These are phyloP conservation scores for Nissolia schottii DNA, from an alignment of 306 rosid genomes.

Conservation along the genomic window DNA sequence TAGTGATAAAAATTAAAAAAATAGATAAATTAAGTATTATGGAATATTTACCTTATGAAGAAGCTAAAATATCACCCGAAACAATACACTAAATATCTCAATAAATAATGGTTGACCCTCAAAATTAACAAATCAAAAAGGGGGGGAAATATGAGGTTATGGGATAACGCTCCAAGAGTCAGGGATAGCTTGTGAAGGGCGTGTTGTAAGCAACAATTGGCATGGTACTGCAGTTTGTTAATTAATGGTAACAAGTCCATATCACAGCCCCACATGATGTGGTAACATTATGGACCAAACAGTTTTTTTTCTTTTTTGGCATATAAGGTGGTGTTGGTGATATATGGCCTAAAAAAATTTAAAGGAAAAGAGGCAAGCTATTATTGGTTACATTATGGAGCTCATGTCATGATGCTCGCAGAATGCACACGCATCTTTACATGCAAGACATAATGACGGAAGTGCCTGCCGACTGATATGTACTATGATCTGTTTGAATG, in stretches of 20 bases:
- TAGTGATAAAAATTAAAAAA: too few relatives aligned
- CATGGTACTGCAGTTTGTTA: not conserved
- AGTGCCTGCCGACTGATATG: not conserved
- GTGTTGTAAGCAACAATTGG: not conserved
- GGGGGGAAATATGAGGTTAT: not conserved
- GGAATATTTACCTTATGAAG: too few relatives aligned
- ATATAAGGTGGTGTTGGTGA: not conserved
- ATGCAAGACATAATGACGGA: not conserved
- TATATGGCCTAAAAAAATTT: too few relatives aligned
- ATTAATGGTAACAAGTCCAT: not conserved
- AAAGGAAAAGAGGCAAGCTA: not conserved
- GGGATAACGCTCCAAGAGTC: not conserved
- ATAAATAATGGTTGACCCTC: too few relatives aligned
- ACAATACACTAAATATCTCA: too few relatives aligned
- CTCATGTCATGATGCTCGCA: not conserved
- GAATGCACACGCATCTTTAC: not conserved
- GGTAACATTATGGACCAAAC: not conserved
- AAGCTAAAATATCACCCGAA: too few relatives aligned
- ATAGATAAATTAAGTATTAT: too few relatives aligned
- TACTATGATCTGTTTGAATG: not conserved
- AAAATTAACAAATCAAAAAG: not conserved
- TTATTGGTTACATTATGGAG: not conserved
- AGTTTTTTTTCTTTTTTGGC: not conserved
- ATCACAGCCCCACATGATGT: not conserved
- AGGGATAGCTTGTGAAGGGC: not conserved